Evolutionary conservation across 192 early-diverging fungal species (phyloP), one percentile per base, ranked within the genome.

Genomic region (Ramicandelaber brevisporus): DNA sequence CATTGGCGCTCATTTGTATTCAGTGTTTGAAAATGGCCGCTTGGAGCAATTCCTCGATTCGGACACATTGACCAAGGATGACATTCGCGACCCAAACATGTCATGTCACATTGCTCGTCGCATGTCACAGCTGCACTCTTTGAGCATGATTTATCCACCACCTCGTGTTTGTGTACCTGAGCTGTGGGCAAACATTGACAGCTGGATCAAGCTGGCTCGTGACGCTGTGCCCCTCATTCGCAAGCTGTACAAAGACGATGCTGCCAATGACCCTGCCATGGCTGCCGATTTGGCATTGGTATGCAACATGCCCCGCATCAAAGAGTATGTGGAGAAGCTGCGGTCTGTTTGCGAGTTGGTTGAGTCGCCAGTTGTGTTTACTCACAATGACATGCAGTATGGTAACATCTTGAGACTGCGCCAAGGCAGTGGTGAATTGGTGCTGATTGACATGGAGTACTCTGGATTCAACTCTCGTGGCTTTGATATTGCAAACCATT

Each of bases 301-400:
- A n/a, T n/a, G n/a, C n/a, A 27, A 41, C 34, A 44, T 46, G 43
- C 1, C 32, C 14, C 17, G 29, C 23, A 16, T 49, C 1, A 30
- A 51, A 27, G 31, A 43, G 3, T 46, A 73, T 17, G 44, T 69
- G 7, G 44, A 36, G 10, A 43, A 34, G 21, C 29, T 87, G 13
- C 31, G 50, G 11, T 22, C 24, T 1, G 59, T 61, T 14, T 56
- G 78, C 4, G 59, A 55, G n/a, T n/a, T n/a, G n/a, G n/a, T n/a
- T n/a, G n/a, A 67, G 17, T 61, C 57, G 4, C 78, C 81, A 1
- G 35, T 81, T 0, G 77, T 89, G 8, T 85, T 89, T 57, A 68
- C 70, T n/a, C 84, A 89, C 43, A 84, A 78, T 33, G 84, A 89
- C 40, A 16, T 55, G 19, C 84, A 89, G 55, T 83, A 79, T 40